Conservation (phyloP, 2,329 filamentous ascomycete species). For the Microdochium bolleyi region DNA sequence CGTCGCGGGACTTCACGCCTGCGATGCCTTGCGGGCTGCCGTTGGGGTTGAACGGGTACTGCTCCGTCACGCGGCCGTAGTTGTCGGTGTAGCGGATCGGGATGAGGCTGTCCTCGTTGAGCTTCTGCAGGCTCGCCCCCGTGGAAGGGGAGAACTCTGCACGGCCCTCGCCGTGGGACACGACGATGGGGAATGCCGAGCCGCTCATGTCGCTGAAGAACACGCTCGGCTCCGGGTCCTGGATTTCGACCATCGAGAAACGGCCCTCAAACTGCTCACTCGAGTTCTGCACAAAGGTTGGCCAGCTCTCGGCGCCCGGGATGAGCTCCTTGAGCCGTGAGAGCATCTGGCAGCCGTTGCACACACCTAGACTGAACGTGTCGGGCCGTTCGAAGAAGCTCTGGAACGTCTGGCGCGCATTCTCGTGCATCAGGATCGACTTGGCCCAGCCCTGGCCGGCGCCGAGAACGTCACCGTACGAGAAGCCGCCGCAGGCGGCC, state of each 20-base stretch:
- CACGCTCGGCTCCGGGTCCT: conserved; percentile 62
- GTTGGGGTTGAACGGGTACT: conserved; percentile 86
- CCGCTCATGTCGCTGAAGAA: conserved; percentile 87
- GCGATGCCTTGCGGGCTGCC: conserved; percentile 77
- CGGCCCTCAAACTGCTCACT: conserved; percentile 88
- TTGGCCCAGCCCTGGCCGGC: conserved; percentile 97
- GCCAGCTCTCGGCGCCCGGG: conserved; percentile 77
- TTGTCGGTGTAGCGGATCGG: conserved; percentile 85
- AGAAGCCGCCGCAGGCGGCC: conserved; percentile 95
- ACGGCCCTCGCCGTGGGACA: conserved; percentile 86
- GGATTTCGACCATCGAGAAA: conserved; percentile 75
- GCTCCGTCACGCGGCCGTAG: conserved; percentile 62
- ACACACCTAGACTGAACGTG: conserved; percentile 89
- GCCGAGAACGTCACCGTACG: conserved; percentile 74
- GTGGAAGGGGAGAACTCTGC: conserved; percentile 55
- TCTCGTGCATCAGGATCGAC: conserved; percentile 79
- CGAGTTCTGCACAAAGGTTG: conserved; percentile 72
- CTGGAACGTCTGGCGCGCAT: conserved; percentile 68
- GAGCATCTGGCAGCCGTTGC: conserved; percentile 96
- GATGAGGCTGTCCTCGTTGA: conserved; percentile 62
- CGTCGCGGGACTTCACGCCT: conserved; percentile 68
- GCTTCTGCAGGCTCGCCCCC: conserved; percentile 38
- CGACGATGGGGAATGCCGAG: conserved; percentile 73
- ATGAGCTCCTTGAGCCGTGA: conserved; percentile 77
- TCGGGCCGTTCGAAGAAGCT: conserved; percentile 80